These are phyloP conservation scores for Vitis labrusca DNA, from an alignment of 164 flowering plant genomes.

Conservation along the genomic window DNA sequence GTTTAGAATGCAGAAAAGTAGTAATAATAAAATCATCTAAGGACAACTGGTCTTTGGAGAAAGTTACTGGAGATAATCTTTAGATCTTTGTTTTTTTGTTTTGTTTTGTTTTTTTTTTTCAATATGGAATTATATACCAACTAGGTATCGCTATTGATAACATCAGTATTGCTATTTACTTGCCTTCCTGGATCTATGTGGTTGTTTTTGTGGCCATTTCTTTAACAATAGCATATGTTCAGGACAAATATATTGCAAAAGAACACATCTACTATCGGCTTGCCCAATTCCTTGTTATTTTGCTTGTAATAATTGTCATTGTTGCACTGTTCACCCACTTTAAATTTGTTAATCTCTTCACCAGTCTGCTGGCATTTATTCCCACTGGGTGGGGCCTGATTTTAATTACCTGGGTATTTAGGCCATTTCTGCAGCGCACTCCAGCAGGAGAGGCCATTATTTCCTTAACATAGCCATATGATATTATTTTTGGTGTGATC, in stretches of 20 bases:
- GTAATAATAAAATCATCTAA: slow-evolving; percentile 31
- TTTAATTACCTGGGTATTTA: slow-evolving; percentile 47
- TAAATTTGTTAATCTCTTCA: slow-evolving; percentile 42
- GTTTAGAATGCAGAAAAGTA: too few relatives aligned
- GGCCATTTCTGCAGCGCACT: slow-evolving; percentile 36
- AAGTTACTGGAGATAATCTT: slow-evolving; percentile 45
- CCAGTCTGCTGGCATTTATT: slow-evolving; percentile 50
- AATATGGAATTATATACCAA: slow-evolving; percentile 63
- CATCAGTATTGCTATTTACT: slow-evolving; percentile 53
- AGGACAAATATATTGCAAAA: slow-evolving; percentile 48
- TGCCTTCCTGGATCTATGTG: slow-evolving; percentile 61
- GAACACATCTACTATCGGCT: slow-evolving; percentile 61
- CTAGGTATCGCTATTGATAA: slow-evolving; percentile 42
- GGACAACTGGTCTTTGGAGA: slow-evolving; percentile 54
- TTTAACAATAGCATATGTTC: slow-evolving; percentile 36
- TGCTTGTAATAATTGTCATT: slow-evolving; percentile 32
- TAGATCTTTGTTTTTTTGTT: slow-evolving; percentile 43
- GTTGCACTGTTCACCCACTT: slow-evolving; percentile 43
- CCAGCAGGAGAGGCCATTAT: slow-evolving; percentile 39
- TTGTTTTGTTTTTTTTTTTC: slow-evolving; percentile 39
- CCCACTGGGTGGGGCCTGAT: slow-evolving; percentile 69
- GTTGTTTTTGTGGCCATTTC: slow-evolving; percentile 34
- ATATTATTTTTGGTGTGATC: slow-evolving; percentile 53
- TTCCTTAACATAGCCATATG: slow-evolving; percentile 53
- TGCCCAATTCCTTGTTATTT: slow-evolving; percentile 50